phyloP scores from a whole-genome alignment of 371 early-diverging fungal species.

The Basidiobolus heterosporus region DNA sequence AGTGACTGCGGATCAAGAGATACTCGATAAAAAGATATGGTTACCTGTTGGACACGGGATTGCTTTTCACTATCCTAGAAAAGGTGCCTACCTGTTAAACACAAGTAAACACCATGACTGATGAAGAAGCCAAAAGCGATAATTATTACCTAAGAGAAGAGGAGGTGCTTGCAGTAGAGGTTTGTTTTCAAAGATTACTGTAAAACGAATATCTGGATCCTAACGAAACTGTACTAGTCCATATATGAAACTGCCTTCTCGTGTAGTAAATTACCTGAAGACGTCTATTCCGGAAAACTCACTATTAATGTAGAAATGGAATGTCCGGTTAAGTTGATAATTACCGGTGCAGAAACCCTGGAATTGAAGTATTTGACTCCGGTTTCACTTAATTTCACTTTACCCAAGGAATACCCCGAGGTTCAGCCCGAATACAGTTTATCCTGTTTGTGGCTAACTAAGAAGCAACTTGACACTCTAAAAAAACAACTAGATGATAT shows the following conservation, averaged over 20 bases:
- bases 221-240: background rate
- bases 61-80: no score
- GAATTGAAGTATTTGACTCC: constrained; percentile 3
- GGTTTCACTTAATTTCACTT: constrained; percentile 4
- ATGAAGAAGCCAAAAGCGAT: no score
- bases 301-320: background rate
- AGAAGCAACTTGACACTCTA: background rate
- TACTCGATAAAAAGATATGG: no score
- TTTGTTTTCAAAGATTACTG: background rate
- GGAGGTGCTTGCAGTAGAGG: background rate
- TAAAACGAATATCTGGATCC: background rate
- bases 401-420: constrained; percentile 8
- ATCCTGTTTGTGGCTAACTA: constrained; percentile 7
- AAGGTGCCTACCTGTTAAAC: no score
- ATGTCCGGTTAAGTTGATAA: no score
- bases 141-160: background rate
- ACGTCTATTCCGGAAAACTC: background rate
- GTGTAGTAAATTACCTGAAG: background rate
- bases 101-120: no score
- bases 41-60: no score
- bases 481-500: constrained; percentile 4
- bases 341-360: background rate
- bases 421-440: constrained; percentile 2
- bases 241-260: background rate
- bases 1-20: no score